phyloP scores from a whole-genome alignment of 352 stramenopile genomes.

The Aphanomyces invadans region DNA sequence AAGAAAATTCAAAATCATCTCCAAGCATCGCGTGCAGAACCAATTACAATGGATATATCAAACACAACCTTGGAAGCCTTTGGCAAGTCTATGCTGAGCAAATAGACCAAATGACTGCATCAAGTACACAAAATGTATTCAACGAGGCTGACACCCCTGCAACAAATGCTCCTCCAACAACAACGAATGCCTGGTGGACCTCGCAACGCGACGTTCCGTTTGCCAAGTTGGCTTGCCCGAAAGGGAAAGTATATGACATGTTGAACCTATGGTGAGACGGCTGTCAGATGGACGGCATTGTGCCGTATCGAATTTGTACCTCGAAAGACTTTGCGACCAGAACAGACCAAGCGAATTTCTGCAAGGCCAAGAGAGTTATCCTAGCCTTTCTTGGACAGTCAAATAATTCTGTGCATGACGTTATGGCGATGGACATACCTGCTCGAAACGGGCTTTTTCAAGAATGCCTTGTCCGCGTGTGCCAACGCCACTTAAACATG shows the following conservation, averaged over 20 bases:
- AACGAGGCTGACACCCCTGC: background rate
- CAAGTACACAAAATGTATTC: background rate
- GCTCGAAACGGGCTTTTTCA: background rate
- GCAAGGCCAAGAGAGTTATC: background rate
- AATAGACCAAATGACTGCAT: background rate
- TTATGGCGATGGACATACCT: background rate
- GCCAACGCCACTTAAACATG: background rate
- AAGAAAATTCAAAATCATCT: background rate
- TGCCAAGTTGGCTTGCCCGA: background rate
- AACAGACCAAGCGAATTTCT: background rate
- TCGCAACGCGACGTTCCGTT: background rate
- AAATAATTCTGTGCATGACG: background rate
- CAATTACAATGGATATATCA: background rate
- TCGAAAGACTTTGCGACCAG: background rate
- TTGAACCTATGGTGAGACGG: constrained; percentile 1
- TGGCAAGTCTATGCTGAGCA: background rate
- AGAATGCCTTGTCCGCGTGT: background rate
- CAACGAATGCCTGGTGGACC: background rate
- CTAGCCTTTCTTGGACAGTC: background rate
- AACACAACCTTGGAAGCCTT: background rate
- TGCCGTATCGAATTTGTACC: background rate
- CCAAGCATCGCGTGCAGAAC: background rate
- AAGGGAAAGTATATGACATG: background rate
- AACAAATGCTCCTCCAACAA: background rate
- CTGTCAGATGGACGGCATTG: background rate